phyloP scores from a whole-genome alignment of 2,329 filamentous ascomycete genomes.

The Cercospora sojina region DNA sequence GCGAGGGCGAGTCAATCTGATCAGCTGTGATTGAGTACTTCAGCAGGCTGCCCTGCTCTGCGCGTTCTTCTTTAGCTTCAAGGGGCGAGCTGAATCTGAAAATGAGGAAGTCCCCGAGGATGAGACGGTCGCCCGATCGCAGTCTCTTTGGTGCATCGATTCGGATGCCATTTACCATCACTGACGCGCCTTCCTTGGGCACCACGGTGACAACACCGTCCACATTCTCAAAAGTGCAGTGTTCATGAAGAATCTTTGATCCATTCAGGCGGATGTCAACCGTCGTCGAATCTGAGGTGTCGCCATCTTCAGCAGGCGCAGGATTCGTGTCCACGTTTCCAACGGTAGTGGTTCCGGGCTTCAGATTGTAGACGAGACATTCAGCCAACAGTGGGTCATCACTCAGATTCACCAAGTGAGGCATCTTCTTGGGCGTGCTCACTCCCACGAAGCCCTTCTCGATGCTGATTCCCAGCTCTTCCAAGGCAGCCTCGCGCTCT shows the following conservation, averaged over 20 bases:
- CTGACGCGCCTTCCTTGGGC: conserved; percentile 84
- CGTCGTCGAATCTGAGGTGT: conserved; percentile 42
- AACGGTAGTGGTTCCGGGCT: conserved; percentile 89
- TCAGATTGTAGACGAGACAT: conserved; percentile 96
- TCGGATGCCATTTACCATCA: conserved; percentile 96
- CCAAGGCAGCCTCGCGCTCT: conserved; percentile 88
- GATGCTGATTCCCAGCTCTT: conserved; percentile 97
- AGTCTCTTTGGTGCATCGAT: conserved; percentile 82
- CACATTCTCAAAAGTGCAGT: conserved; percentile 90
- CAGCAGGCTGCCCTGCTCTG: conserved; percentile 71
- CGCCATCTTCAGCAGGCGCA: conserved; percentile 16
- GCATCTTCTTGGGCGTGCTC: conserved; percentile 98
- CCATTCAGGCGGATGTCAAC: conserved; percentile 93
- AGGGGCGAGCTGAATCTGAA: conserved; percentile 98
- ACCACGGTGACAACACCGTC: conserved; percentile 92
- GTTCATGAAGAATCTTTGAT: conserved; percentile 84
- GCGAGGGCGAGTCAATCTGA: conserved; percentile 62
- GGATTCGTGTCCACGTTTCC: conserved; percentile 87
- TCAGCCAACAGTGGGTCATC: conserved; percentile 80
- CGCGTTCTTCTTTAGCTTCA: conserved; percentile 88
- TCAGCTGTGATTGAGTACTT: conserved; percentile 73
- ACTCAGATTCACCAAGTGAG: conserved; percentile 94
- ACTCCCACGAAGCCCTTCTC: conserved; percentile 96
- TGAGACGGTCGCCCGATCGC: conserved; percentile 89
- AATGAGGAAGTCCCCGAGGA: conserved; percentile 96